These are phyloP conservation scores for Talaromyces adpressus DNA, from an alignment of 495 filamentous ascomycete genomes.

Conservation along the genomic window DNA sequence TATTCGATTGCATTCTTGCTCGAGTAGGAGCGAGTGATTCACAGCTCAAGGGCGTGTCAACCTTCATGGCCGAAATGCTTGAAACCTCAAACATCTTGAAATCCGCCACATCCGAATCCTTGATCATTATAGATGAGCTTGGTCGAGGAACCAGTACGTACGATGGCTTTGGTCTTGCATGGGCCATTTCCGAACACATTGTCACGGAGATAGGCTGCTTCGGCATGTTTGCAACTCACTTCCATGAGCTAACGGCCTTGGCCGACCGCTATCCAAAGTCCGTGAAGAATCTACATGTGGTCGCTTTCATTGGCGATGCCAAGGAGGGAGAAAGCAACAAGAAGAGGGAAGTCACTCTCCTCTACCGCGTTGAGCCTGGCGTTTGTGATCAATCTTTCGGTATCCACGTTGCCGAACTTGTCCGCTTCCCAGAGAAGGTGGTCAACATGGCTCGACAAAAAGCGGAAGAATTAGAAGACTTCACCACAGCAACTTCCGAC, in stretches of 20 bases:
- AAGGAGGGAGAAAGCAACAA: conserved; percentile 30
- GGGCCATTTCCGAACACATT: conserved; percentile 98
- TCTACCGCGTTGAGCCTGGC: conserved; percentile 93
- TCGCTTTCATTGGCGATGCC: conserved; percentile 78
- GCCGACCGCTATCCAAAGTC: conserved; percentile 70
- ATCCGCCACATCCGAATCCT: conserved; percentile 82
- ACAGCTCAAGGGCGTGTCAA: conserved; percentile 95
- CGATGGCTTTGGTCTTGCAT: conserved; percentile 95
- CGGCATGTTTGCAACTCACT: conserved; percentile 94
- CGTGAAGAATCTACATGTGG: conserved; percentile 90
- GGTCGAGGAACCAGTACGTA: conserved; percentile 97
- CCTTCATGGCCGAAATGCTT: conserved; percentile 99
- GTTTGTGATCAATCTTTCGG: conserved; percentile 97
- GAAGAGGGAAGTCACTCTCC: conserved; percentile 80
- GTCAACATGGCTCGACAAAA: conserved; percentile 98
- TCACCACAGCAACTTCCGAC: conserved; percentile 50
- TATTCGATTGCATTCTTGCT: conserved; percentile 97
- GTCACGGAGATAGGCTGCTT: conserved; percentile 90
- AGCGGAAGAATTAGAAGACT: conserved; percentile 96
- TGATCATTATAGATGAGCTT: conserved; percentile 99
- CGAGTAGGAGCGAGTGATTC: conserved; percentile 93
- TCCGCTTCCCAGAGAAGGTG: conserved; percentile 96
- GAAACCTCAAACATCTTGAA: conserved; percentile 99
- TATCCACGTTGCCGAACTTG: conserved; percentile 96
- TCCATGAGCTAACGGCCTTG: conserved; percentile 93